Evolutionary conservation across 345 rosid genomes (phyloP), one percentile per base, ranked within the genome.

Genomic region (Cardamine chenopodiifolia): DNA sequence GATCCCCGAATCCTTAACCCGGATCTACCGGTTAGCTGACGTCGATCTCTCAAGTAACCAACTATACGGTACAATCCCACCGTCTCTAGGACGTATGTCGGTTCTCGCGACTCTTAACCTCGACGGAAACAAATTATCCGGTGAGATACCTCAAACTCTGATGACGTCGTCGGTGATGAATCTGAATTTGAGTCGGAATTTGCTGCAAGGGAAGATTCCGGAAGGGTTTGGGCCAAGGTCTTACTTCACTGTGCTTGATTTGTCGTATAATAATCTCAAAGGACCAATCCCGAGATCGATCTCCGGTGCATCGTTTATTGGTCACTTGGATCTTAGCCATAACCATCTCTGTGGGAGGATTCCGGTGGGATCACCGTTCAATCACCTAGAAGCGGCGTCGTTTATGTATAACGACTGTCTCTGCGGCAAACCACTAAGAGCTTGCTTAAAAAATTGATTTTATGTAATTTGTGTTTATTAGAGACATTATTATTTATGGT

Each of bases 301-400:
- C 68, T 75, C 88, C 0, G 47, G 64, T 13, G 96, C 98, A 3
- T 66, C 90, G 37, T 93, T 67, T 62, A 82, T 93, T 42, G 97
- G 98, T 0, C 96, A 93, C 62, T 62, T 93, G 76, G 98, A 91
- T 81, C 76, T 93, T 79, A 93, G 98, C 82, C 89, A 89, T 63
- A 93, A 91, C 83, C 92, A 86, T 76, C 85, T 93, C 0, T 89
- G 98, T 7, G 97, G 98, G 19, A 82, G 64, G 70, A 93, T 93
- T 44, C 97, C 97, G 8, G 68, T 56, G 1, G 98, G 97, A 1
- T 65, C 85, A 1, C 98, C 98, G 45, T 93, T 93, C 19, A 82
- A 91, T 74, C 96, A 89, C 60, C 94, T 93, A 6, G 98, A 91
- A 76, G 92, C 90, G 50, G 78, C 96, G 15, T 89, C 94, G 56